Evolutionary conservation across 108 stramenopile genomes (phyloP).

Genomic region (Nitzschia palea): DNA sequence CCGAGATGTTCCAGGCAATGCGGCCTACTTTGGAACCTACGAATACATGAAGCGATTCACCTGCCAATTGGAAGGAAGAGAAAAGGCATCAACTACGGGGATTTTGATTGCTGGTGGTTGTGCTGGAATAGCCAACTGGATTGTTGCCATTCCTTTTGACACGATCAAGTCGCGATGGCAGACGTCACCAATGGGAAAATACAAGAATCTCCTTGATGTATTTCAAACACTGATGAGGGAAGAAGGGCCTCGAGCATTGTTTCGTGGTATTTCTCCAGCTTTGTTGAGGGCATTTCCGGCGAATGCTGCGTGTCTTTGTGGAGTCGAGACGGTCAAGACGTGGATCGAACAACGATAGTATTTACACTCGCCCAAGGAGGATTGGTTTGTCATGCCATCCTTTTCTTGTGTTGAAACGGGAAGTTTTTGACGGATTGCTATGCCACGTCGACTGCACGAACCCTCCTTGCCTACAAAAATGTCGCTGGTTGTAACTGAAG

Average conservation of each 20-base stretch:
- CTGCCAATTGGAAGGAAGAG: constrained; percentile 25
- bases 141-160: constrained; percentile 84
- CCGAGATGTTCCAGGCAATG: constrained; percentile 86
- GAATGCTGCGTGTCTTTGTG: constrained; percentile 91
- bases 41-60: constrained; percentile 65
- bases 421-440: too few species aligned
- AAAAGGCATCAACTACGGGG: constrained; percentile 51
- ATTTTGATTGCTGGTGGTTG: constrained; percentile 83
- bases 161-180: constrained; percentile 85
- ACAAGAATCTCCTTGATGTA: constrained; percentile 65
- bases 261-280: constrained; percentile 80
- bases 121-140: constrained; percentile 89
- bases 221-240: constrained; percentile 65
- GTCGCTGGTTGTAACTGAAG: too few species aligned
- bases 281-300: constrained; percentile 93
- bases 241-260: constrained; percentile 82
- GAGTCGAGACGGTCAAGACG: constrained; percentile 64
- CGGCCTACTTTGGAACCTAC: constrained; percentile 88
- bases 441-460: too few species aligned
- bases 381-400: too few species aligned
- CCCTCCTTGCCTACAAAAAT: too few species aligned
- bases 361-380: too few species aligned
- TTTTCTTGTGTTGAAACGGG: too few species aligned
- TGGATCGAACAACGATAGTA: constrained; percentile 16
- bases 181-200: constrained; percentile 76